Evolutionary conservation across 139 green algal genomes (phyloP), one percentile per base, ranked within the genome.

Genomic region (Chlorella sp.): DNA sequence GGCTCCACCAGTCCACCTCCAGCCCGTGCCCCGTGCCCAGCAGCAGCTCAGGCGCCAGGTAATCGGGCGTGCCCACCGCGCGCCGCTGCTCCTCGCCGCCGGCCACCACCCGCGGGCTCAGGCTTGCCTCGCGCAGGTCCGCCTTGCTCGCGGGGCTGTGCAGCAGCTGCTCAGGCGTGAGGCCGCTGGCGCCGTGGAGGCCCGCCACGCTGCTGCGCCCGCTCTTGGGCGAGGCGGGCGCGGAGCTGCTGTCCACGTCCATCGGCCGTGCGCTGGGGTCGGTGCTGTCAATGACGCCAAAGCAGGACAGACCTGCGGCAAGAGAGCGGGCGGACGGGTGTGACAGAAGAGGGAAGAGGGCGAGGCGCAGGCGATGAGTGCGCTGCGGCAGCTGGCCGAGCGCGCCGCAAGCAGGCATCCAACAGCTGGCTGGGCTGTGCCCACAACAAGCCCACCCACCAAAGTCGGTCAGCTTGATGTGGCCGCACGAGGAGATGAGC

Each of bases 391-490:
- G n/a, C n/a, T n/a, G n/a, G n/a, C n/a, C n/a, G n/a, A n/a, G n/a
- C n/a, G n/a, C n/a, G n/a, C n/a, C n/a, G n/a, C n/a, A n/a, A n/a
- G n/a, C n/a, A n/a, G n/a, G n/a, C n/a, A n/a, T n/a, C n/a, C n/a
- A n/a, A n/a, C n/a, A n/a, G n/a, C n/a, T n/a, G n/a, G n/a, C n/a
- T n/a, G n/a, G n/a, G n/a, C n/a, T n/a, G n/a, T n/a, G n/a, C n/a
- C n/a, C n/a, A n/a, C n/a, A n/a, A n/a, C n/a, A n/a, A n/a, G n/a
- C n/a, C n/a, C 25, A 42, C 74, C 45, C 50, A 60, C 94, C 94
- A 87, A 98, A 97, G 79, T 98, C 93, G 1, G 91, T 92, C 27
- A 97, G 89, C 86, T 99, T 99, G 67, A 99, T 88, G 86, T 98
- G 95, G 21, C 95, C 95, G 41, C 95, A 76, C 23, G 74, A 65